Evolutionary conservation across 2,329 filamentous ascomycete species (phyloP).

Genomic region (Ophiostoma tasmaniense): DNA sequence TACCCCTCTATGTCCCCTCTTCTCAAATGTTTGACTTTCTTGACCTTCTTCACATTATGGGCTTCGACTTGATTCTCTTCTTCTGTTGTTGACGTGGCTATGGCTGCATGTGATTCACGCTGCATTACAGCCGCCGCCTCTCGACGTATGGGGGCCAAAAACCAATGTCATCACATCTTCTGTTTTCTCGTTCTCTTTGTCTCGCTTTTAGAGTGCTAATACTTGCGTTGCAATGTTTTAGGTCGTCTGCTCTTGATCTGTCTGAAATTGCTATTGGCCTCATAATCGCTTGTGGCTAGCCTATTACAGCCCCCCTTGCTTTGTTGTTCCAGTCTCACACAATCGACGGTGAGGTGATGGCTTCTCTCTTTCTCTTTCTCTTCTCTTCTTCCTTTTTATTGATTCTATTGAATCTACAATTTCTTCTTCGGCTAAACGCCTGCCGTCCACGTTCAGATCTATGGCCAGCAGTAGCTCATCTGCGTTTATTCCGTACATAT

Average conservation of each 20-base stretch:
- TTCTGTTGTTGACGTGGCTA: background rate
- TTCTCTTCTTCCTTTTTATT: background rate
- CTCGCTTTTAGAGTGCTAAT: background rate
- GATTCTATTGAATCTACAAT: background rate
- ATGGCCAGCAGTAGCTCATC: conserved; percentile 6
- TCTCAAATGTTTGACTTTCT: background rate
- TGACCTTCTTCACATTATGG: background rate
- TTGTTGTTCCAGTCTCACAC: background rate
- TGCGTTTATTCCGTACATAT: conserved; percentile 13
- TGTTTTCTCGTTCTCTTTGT: background rate
- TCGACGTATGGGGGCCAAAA: background rate
- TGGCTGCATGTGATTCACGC: background rate
- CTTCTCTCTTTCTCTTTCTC: too few species aligned
- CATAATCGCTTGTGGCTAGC: background rate
- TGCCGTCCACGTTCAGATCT: background rate
- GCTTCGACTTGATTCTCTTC: background rate
- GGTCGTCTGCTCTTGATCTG: background rate
- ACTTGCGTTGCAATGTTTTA: too few species aligned
- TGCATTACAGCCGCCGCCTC: background rate
- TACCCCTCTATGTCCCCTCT: background rate
- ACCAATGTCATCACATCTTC: background rate
- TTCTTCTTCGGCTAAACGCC: background rate
- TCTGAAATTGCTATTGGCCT: background rate
- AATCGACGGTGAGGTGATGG: background rate
- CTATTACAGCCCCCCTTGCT: background rate